A percentile compares a stretch with the other conserved stretches of the same genome.
Conservation (phyloP, 352 stramenopile genomes). For the Thalassiosira oceanica region DNA sequence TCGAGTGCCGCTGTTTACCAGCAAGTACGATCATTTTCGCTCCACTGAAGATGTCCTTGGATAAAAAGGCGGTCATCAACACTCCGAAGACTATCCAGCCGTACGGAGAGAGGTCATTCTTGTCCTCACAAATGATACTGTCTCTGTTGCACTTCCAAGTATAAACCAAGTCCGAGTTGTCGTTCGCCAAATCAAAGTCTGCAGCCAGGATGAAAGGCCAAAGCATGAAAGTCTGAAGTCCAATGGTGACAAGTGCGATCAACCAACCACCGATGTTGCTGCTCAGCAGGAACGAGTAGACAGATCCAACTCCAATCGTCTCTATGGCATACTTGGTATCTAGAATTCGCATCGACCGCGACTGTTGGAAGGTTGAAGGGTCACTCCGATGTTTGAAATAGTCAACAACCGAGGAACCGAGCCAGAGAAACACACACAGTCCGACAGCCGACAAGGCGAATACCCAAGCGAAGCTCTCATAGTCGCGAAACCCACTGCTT, state of each 20-base stretch:
- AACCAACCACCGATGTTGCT: neutral
- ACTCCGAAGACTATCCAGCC: constrained; percentile 8
- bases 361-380: no score
- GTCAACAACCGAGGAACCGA: neutral
- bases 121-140: constrained; percentile 2
- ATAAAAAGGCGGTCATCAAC: constrained; percentile 4
- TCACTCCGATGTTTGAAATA: neutral
- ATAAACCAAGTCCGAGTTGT: neutral
- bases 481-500: neutral
- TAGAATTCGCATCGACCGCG: no score
- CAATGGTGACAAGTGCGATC: neutral
- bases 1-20: neutral
- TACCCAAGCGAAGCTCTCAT: constrained; percentile 1
- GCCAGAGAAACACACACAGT: neutral
- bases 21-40: neutral
- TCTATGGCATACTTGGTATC: neutral
- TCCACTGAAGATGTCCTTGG: constrained; percentile 10
- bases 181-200: neutral
- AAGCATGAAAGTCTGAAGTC: neutral
- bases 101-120: neutral
- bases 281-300: neutral
- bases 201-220: neutral
- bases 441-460: neutral
- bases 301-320: neutral
- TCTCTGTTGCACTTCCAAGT: constrained; percentile 8